Base-by-base conservation (phyloP, 371 early-diverging fungal genomes). In the Lichtheimia ramosa region DNA sequence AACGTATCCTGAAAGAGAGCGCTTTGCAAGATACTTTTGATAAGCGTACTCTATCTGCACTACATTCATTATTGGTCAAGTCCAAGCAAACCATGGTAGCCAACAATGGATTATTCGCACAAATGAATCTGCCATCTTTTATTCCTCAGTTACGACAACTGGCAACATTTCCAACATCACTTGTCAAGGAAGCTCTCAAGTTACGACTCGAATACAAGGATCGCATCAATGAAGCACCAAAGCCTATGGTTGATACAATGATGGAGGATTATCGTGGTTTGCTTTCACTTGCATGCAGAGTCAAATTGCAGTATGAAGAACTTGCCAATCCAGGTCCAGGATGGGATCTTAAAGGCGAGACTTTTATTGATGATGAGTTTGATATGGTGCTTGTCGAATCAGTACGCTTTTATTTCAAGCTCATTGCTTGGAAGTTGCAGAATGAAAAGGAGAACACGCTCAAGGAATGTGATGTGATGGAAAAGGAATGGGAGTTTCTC, bases 401-500 rank as follows among this genome's bases (percentile, higher is more conserved):
- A 1, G 71, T 95, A 12, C 79, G 85, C 16, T 91, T 84, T 49
- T 95, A 93, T 57, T 92, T 92, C 60, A 82, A 83, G 46, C 76
- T 94, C 43, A 74, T 94, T 13, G 84, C 83, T 5, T 91, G 86
- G 86, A 90, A 89, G 62, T 69, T 89, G 24, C 69, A 66, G 27
- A 65, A 66, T 50, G 79, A 79, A 58, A 78, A 73, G 54, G 78
- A 83, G 43, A 84, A 86, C 43, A 84, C 83, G 43, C 74, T 85
- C 48, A 82, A 88, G 59, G 90, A 90, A 63, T 87, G 89, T 21
- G 94, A 91, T 67, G 77, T 90, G 6, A 77, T 95, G 67, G 92
- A 92, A 65, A 83, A 77, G 55, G 93, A 93, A 65, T 94, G 93
- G 93, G 81, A 84, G 12, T 90, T 89, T 57, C 59, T 92, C 51